Evolutionary conservation across 2,329 filamentous ascomycete species (phyloP).

Genomic region (Rhynchosporium agropyri): DNA sequence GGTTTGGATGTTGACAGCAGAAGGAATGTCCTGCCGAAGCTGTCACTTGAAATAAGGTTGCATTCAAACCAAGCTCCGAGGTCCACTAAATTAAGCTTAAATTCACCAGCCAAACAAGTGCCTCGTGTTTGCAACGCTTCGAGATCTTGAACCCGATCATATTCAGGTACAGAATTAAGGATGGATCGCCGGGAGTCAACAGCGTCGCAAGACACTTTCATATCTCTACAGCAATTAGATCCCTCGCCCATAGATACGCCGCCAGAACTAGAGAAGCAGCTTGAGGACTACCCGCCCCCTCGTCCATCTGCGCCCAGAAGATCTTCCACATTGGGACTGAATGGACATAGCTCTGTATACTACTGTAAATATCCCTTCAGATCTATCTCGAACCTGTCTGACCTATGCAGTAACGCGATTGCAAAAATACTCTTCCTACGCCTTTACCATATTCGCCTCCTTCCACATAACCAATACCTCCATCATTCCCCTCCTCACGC

Average conservation of each 20-base stretch:
- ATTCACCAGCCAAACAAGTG: slow-evolving; percentile 27
- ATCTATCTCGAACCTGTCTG: background rate
- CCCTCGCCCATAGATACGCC: slow-evolving; percentile 73
- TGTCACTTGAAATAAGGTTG: slow-evolving; percentile 32
- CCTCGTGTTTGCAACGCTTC: slow-evolving; percentile 20
- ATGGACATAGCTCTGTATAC: slow-evolving; percentile 71
- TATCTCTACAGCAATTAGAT: slow-evolving; percentile 76
- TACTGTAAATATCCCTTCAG: slow-evolving; percentile 61
- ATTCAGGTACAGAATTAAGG: background rate
- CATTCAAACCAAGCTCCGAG: slow-evolving; percentile 28
- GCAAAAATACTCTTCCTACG: slow-evolving; percentile 88
- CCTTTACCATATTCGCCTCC: slow-evolving; percentile 74
- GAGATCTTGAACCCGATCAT: background rate
- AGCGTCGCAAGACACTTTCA: slow-evolving; percentile 57
- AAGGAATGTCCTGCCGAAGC: background rate
- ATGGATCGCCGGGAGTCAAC: slow-evolving; percentile 46
- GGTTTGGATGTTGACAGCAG: background rate
- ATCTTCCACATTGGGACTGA: slow-evolving; percentile 56
- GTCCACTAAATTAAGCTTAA: slow-evolving; percentile 27
- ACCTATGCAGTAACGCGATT: slow-evolving; percentile 64
- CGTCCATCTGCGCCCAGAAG: slow-evolving; percentile 46
- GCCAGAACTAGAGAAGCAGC: slow-evolving; percentile 51
- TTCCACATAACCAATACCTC: slow-evolving; percentile 83
- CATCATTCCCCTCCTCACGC: slow-evolving; percentile 74
- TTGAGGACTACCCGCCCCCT: slow-evolving; percentile 44